Evolutionary conservation across 73 alveolate genomes (phyloP), one percentile per base, ranked within the genome.

Genomic region (Tetrahymena malaccensis): DNA sequence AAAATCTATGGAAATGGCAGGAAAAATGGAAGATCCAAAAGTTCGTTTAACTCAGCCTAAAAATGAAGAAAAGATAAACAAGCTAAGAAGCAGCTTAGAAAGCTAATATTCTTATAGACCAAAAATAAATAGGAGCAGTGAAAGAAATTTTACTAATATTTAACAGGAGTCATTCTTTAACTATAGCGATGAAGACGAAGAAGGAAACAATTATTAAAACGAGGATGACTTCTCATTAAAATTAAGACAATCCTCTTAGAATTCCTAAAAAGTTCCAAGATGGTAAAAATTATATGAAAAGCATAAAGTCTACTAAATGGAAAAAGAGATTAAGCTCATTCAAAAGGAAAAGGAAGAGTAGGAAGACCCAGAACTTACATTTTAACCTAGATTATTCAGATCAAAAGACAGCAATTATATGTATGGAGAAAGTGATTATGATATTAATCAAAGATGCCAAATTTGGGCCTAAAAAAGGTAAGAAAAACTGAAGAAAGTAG

Each of bases 1-100:
- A 55, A 95, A 95, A 17, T 95, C 97, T 19, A 43, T 95, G 35
- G 94, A 43, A 34, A 43, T 95, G 33, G 97, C 97, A 34, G 94
- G 50, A 19, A 85, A 50, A 38, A 85, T 95, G 43, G 97, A 94
- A 25, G 97, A 95, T 50, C 94, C 97, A 56, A 50, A 44, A 93
- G 94, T 85, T 19, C 93, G 97, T 43, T 27, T 95, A 43, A 89
- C 94, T 25, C 93, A 56, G 35, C 97, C 97, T 44, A 85, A 85
- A 34, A 95, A 93, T 34, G 89, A 70, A 70, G 89, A 70, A 70
- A 70, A 70, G 21, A 11, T 70, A 31, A 70, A 70, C 22, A 70
- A 70, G 37, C 37, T 70, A 8, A 70, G 89, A 70, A 70, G 37
- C 37, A 70, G 89, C 17, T 0, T 70, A 27, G 89, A 70, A 70